phyloP scores from a whole-genome alignment of 106 monocot species.

The Acorus calamus region DNA sequence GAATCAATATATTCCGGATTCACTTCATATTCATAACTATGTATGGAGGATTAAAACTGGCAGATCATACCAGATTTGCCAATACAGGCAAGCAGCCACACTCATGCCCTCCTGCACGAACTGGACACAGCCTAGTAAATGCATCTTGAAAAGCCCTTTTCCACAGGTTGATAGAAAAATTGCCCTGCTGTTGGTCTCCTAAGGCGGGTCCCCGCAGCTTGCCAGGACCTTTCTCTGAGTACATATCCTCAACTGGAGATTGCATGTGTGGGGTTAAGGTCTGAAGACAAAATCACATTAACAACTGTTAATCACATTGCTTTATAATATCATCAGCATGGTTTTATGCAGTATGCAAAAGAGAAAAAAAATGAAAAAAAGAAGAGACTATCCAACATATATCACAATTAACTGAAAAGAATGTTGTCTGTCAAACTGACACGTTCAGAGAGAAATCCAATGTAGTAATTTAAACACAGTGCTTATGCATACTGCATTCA shows the following conservation, averaged over 20 bases:
- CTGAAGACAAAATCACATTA: slow-evolving; percentile 26
- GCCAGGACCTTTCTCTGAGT: slow-evolving; percentile 16
- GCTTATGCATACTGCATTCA: too few species aligned
- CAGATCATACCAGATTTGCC: slow-evolving; percentile 52
- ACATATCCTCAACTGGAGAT: slow-evolving; percentile 39
- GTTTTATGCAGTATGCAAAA: too few species aligned
- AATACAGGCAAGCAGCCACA: slow-evolving; percentile 92
- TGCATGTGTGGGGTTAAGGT: slow-evolving; percentile 87
- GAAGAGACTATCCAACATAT: neutral
- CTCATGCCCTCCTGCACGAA: slow-evolving; percentile 79
- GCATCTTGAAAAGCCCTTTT: slow-evolving; percentile 83
- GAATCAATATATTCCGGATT: too few species aligned
- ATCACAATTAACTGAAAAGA: too few species aligned
- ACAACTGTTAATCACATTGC: too few species aligned
- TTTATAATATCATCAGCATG: too few species aligned
- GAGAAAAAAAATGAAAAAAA: neutral
- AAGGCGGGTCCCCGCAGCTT: slow-evolving; percentile 42
- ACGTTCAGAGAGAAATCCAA: too few species aligned
- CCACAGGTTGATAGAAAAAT: slow-evolving; percentile 80
- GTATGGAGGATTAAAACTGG: too few species aligned
- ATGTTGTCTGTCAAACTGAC: too few species aligned
- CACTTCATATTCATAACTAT: too few species aligned
- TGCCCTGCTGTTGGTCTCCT: slow-evolving; percentile 60
- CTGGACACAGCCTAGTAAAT: slow-evolving; percentile 65
- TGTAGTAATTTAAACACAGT: too few species aligned